Evolutionary conservation across 2,329 filamentous ascomycete genomes (phyloP).

Genomic region (Colletotrichum australisinense): DNA sequence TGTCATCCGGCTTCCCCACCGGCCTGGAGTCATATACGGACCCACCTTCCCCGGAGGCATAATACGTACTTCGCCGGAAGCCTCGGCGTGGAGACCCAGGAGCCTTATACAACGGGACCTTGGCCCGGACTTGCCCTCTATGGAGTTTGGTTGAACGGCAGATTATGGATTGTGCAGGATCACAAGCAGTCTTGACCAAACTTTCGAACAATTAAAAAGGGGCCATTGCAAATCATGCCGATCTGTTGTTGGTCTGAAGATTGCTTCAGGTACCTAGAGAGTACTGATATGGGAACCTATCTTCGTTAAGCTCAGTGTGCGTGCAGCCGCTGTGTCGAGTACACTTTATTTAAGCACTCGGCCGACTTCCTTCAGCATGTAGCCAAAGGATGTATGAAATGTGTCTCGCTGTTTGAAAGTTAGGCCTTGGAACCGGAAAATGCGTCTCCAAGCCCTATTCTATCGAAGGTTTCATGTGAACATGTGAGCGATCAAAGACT

Average conservation of each 20-base stretch:
- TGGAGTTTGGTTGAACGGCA: not conserved
- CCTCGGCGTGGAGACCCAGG: not conserved
- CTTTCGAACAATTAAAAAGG: not conserved
- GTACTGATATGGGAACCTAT: not conserved
- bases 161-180: not conserved
- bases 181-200: not conserved
- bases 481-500: too few relatives aligned
- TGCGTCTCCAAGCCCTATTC: not conserved
- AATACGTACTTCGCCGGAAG: not conserved
- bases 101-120: conserved; percentile 8
- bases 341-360: not conserved
- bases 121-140: not conserved
- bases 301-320: not conserved
- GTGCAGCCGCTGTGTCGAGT: not conserved
- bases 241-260: not conserved
- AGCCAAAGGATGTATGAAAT: not conserved
- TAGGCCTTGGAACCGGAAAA: too few relatives aligned
- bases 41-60: not conserved
- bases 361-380: not conserved
- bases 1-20: not conserved
- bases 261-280: not conserved
- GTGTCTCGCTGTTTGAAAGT: not conserved
- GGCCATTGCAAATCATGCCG: not conserved
- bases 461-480: not conserved
- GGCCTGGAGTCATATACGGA: not conserved